Percentiles rank a stretch among this genome's conserved stretches.
phyloP scores from a whole-genome alignment of 1,139 yeast species.

The Pichia sp. region DNA sequence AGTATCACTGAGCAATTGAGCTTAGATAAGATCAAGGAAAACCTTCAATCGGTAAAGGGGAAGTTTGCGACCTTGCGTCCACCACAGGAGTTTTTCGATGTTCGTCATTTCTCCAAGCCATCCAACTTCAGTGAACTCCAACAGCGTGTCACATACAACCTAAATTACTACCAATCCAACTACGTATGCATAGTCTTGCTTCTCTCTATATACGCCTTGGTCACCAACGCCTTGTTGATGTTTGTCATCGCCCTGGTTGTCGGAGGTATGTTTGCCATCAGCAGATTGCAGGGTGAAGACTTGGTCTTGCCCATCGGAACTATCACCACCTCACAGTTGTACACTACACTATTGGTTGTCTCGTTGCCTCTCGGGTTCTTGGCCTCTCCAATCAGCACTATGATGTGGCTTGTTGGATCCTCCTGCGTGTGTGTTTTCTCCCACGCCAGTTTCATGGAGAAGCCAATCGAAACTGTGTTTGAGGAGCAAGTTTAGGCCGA shows the following conservation, averaged over 20 bases:
- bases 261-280: slow-evolving; percentile 76
- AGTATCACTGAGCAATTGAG: slow-evolving; percentile 24
- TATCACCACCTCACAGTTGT: slow-evolving; percentile 76
- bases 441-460: slow-evolving; percentile 93
- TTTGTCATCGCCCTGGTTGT: slow-evolving; percentile 69
- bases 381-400: slow-evolving; percentile 89
- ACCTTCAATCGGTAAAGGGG: slow-evolving; percentile 43
- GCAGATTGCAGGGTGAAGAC: slow-evolving; percentile 75
- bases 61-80: slow-evolving; percentile 75
- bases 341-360: slow-evolving; percentile 75
- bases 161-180: slow-evolving; percentile 85
- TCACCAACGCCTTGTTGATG: slow-evolving; percentile 78
- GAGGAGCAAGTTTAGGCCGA: slow-evolving; percentile 69
- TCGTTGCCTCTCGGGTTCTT: slow-evolving; percentile 86
- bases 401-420: slow-evolving; percentile 97
- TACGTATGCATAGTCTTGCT: slow-evolving; percentile 72
- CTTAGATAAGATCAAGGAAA: slow-evolving; percentile 31
- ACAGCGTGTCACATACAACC: slow-evolving; percentile 78
- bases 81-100: slow-evolving; percentile 89
- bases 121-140: slow-evolving; percentile 85
- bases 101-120: slow-evolving; percentile 87
- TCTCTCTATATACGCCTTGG: slow-evolving; percentile 63
- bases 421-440: slow-evolving; percentile 81
- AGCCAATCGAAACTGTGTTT: slow-evolving; percentile 95
- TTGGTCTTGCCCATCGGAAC: slow-evolving; percentile 65